Evolutionary conservation across 129 eudicot genomes (phyloP), one percentile per base, ranked within the genome.

Genomic region (Artemisia tridentata): DNA sequence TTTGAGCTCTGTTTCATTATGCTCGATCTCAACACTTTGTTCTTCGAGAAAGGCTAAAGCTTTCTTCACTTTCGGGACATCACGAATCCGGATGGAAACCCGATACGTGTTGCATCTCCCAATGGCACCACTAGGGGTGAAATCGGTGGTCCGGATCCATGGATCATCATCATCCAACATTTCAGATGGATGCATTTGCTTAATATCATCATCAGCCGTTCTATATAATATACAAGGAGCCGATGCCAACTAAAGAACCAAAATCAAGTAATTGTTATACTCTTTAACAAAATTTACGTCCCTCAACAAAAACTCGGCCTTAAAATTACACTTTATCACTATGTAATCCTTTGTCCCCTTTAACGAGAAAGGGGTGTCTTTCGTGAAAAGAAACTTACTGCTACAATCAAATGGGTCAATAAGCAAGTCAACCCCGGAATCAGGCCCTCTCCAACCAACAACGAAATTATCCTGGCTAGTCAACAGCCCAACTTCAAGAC

Each of bases 151-250:
- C 29, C 91, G 81, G 31, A 88, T 86, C 96, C 96, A 88, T 3
- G 91, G 96, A 75, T 88, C 96, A 74, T 88, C 96, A 46, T 88
- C 96, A 76, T 88, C 96, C 77, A 85, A 55, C 82, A 85, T 71
- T 60, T 88, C 91, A 51, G 61, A 88, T 16, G 96, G 87, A 25
- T 79, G 77, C 2, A 86, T 58, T 4, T 51, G 81, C 31, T 46
- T 75, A 20, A 88, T 83, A 34, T 88, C 91, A 21, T 88, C 96
- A 76, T 85, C 96, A 14, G 96, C 91, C 8, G 89, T 88, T 73
- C 96, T 71, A 64, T 88, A 88, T 51, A 58, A 76, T 53, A 88
- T 38, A 48, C 66, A 13, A 11, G 96, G 96, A 45, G 96, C 65
- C 1, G 87, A 85, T 48, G 74, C 69, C 70, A 86, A 75, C 73